A percentile compares a stretch with the other conserved stretches of the same genome.
phyloP scores from a whole-genome alignment of 2,329 filamentous ascomycete species.

The Xylariaceae sp. region DNA sequence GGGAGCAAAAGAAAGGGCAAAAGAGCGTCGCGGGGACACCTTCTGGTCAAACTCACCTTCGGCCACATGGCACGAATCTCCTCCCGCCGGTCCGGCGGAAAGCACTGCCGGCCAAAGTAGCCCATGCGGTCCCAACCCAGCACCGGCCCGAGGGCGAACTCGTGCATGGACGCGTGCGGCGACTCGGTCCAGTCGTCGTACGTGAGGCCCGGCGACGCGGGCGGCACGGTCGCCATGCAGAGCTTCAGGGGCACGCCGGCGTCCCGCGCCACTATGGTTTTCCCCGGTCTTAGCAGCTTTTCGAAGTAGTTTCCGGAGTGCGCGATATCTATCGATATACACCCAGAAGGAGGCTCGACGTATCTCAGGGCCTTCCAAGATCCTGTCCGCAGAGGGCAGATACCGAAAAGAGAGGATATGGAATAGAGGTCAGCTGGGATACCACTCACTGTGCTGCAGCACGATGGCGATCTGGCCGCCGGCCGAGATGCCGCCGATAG shows the following conservation, averaged over 20 bases:
- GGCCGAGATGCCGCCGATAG: constrained; percentile 31
- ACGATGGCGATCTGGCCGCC: constrained; percentile 28
- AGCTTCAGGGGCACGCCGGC: constrained; percentile 27
- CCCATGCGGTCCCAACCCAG: constrained; percentile 27
- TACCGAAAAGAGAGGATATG: too few species aligned
- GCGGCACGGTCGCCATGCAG: constrained; percentile 27
- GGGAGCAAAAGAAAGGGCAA: too few species aligned
- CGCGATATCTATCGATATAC: too few species aligned
- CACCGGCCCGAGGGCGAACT: constrained; percentile 26
- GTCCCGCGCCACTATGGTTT: constrained; percentile 31
- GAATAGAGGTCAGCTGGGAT: too few species aligned
- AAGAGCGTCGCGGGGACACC: too few species aligned
- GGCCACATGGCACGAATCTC: constrained; percentile 22
- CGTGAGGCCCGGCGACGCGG: constrained; percentile 16
- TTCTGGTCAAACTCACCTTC: too few species aligned
- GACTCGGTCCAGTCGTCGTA: constrained; percentile 27
- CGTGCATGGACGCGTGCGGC: constrained; percentile 26
- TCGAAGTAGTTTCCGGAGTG: too few species aligned
- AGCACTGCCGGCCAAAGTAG: constrained; percentile 23
- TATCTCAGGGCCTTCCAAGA: too few species aligned
- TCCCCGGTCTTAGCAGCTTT: too few species aligned
- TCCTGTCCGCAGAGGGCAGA: too few species aligned
- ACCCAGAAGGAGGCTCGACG: too few species aligned
- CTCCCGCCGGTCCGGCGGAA: constrained; percentile 19
- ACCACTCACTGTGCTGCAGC: constrained; percentile 29